A percentile compares a stretch with the other conserved stretches of the same genome.
Conservation (phyloP, 1,139 yeast species). For the Zygosaccharomyces pseudobailii region DNA sequence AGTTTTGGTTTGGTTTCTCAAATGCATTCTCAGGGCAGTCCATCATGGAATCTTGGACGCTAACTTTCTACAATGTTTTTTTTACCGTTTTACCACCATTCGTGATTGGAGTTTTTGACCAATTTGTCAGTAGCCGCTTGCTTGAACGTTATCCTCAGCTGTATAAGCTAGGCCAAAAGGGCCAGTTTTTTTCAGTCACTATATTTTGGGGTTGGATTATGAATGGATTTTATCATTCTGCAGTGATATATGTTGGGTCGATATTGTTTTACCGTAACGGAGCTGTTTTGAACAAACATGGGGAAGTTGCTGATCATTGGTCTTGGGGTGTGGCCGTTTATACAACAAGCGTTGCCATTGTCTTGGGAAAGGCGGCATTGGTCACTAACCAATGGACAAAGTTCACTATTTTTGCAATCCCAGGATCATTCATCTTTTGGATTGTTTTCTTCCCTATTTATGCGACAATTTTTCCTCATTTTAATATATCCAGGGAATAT, state of each 20-base stretch:
- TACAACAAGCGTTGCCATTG: conserved; percentile 83
- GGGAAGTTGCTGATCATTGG: conserved; percentile 86
- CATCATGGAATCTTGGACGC: conserved; percentile 95
- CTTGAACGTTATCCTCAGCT: conserved; percentile 89
- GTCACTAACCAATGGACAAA: conserved; percentile 94
- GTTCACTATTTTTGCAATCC: conserved; percentile 85
- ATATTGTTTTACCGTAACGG: conserved; percentile 67
- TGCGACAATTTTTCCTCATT: conserved; percentile 77
- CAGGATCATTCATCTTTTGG: conserved; percentile 89
- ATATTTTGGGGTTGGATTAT: conserved; percentile 97
- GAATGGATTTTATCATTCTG: conserved; percentile 93
- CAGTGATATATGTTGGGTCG: conserved; percentile 72
- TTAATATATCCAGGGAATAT: conserved; percentile 79
- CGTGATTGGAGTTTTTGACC: conserved; percentile 94
- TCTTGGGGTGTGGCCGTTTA: conserved; percentile 90
- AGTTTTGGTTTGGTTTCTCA: conserved; percentile 93
- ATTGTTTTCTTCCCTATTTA: conserved; percentile 81
- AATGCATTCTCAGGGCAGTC: conserved; percentile 96
- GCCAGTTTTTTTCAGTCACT: conserved; percentile 81
- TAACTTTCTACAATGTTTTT: conserved; percentile 92
- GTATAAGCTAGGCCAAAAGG: conserved; percentile 83
- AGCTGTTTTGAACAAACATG: conserved; percentile 54
- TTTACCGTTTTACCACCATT: conserved; percentile 95
- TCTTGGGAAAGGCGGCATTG: conserved; percentile 91
- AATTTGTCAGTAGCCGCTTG: conserved; percentile 85